These are phyloP conservation scores for Komagataea norvegica DNA, from an alignment of 1,139 yeast genomes.

Conservation along the genomic window DNA sequence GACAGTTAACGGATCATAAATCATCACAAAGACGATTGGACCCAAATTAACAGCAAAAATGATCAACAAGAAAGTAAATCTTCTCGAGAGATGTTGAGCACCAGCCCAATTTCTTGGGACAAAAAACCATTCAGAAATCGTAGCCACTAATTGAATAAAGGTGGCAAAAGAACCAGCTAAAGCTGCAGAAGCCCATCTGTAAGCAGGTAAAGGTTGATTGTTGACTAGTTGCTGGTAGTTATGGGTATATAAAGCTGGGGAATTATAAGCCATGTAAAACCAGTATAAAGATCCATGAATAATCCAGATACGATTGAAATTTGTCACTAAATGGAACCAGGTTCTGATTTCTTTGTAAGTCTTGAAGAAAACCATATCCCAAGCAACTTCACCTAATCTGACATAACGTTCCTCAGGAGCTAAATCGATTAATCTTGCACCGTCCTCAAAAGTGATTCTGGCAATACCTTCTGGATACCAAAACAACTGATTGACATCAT, in stretches of 20 bases:
- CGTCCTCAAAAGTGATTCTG: conserved; percentile 86
- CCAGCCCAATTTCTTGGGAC: conserved; percentile 99
- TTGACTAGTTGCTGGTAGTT: conserved; percentile 78
- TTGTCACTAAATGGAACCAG: conserved; percentile 94
- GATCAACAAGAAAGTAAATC: conserved; percentile 67
- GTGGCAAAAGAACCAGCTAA: conserved; percentile 89
- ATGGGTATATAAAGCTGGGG: conserved; percentile 86
- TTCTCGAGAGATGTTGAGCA: conserved; percentile 92
- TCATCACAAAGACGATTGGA: conserved; percentile 83
- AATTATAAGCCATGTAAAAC: conserved; percentile 91
- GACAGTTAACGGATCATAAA: conserved; percentile 67
- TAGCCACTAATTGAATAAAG: conserved; percentile 78
- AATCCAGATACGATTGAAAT: conserved; percentile 97
- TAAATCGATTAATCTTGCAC: conserved; percentile 83
- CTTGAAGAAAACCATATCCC: conserved; percentile 92
- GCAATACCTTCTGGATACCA: conserved; percentile 99
- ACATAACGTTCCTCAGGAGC: conserved; percentile 86
- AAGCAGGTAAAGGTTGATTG: conserved; percentile 81
- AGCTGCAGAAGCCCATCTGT: conserved; percentile 90
- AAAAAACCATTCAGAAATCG: conserved; percentile 89
- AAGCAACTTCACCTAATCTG: conserved; percentile 86
- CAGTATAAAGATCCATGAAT: conserved; percentile 85
- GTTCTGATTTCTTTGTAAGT: conserved; percentile 96
- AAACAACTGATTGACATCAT: conserved; percentile 96
- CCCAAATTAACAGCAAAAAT: conserved; percentile 72